Percentiles rank a stretch among this genome's conserved stretches.
Conservation (phyloP, 2,329 filamentous ascomycete species). For the Colletotrichum paranaense region DNA sequence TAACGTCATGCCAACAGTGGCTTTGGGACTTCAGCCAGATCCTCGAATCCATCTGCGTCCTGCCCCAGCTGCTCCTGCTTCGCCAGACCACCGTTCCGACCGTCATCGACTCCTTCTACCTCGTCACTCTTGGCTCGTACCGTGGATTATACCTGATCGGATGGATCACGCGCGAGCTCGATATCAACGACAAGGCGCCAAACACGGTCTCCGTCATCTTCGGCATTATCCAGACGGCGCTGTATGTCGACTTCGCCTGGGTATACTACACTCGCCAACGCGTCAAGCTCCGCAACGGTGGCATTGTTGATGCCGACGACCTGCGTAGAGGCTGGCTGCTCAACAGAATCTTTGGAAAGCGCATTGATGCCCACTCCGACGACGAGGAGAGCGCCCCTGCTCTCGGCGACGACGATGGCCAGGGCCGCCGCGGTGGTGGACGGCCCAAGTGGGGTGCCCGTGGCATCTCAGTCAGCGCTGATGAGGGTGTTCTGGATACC, state of each 20-base stretch:
- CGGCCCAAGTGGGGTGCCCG: slow-evolving; percentile 71
- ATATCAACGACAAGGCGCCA: slow-evolving; percentile 67
- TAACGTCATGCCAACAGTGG: slow-evolving; percentile 62
- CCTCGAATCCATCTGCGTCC: slow-evolving; percentile 89
- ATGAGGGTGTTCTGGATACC: slow-evolving; percentile 67
- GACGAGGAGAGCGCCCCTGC: slow-evolving; percentile 71
- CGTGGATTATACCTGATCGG: slow-evolving; percentile 91
- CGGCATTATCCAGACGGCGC: slow-evolving; percentile 86
- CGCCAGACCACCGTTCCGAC: slow-evolving; percentile 96
- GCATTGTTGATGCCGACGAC: slow-evolving; percentile 91
- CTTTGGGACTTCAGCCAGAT: slow-evolving; percentile 91
- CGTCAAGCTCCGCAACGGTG: slow-evolving; percentile 90
- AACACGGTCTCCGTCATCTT: slow-evolving; percentile 85
- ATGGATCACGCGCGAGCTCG: slow-evolving; percentile 80
- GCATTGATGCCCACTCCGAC: slow-evolving; percentile 61
- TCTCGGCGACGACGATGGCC: slow-evolving; percentile 49
- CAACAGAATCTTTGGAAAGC: slow-evolving; percentile 77
- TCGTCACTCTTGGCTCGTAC: slow-evolving; percentile 87
- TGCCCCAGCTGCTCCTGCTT: slow-evolving; percentile 90
- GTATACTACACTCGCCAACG: slow-evolving; percentile 94
- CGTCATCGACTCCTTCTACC: slow-evolving; percentile 96
- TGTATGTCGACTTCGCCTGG: slow-evolving; percentile 96
- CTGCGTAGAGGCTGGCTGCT: slow-evolving; percentile 87
- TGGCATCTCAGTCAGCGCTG: slow-evolving; percentile 75
- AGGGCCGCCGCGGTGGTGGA: slow-evolving; percentile 40